These are phyloP conservation scores for Aspergillus luchuensis DNA, from an alignment of 2,329 filamentous ascomycete genomes.

Conservation along the genomic window DNA sequence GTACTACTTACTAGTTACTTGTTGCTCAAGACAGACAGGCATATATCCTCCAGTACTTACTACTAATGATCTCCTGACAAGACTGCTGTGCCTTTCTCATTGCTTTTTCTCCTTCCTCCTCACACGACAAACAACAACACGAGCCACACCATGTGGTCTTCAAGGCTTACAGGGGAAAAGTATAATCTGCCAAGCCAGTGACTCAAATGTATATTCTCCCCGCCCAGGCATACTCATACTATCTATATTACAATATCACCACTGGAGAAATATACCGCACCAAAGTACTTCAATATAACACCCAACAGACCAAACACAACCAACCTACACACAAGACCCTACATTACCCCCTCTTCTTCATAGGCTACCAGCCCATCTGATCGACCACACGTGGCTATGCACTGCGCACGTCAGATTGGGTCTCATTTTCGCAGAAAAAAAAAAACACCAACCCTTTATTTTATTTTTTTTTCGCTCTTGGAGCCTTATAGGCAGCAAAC, in stretches of 20 bases:
- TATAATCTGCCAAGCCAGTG: neutral
- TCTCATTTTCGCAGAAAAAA: neutral
- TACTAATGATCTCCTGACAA: neutral
- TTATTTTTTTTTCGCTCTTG: too few species aligned
- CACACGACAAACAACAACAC: neutral
- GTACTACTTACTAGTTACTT: too few species aligned
- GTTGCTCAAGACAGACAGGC: neutral
- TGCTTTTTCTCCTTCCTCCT: neutral
- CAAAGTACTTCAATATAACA: too few species aligned
- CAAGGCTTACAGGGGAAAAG: neutral
- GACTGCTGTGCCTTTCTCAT: neutral
- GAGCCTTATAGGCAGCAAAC: too few species aligned
- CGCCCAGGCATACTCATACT: neutral
- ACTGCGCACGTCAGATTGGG: neutral
- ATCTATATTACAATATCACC: neutral
- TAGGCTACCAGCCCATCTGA: neutral
- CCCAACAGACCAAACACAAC: neutral
- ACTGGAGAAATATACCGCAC: too few species aligned
- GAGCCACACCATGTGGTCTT: neutral
- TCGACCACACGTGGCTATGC: conserved; percentile 1
- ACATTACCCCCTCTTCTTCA: neutral
- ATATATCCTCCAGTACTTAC: too few species aligned
- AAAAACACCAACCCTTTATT: too few species aligned
- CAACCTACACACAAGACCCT: neutral
- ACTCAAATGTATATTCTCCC: neutral